Evolutionary conservation across 495 filamentous ascomycete genomes (phyloP), one percentile per base, ranked within the genome.

Genomic region (Daldinia vernicosa): DNA sequence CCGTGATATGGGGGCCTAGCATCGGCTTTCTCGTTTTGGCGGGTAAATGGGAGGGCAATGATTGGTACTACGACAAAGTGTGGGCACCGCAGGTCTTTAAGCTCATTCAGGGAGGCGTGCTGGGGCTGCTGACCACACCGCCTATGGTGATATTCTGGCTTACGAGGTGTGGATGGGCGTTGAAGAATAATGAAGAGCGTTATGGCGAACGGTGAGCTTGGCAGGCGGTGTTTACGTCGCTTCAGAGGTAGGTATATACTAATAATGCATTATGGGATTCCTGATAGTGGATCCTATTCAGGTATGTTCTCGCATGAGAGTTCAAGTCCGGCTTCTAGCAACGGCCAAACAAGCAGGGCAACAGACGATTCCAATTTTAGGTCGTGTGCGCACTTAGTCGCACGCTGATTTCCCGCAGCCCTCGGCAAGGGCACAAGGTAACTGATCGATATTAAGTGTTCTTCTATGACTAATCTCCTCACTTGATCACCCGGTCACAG

Each of bases 51-150:
- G 19, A 59, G 17, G 62, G 74, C 40, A 69, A 75, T 33, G 83
- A 84, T 56, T 85, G 77, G 75, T 78, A 77, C 26, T 85, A 76
- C 60, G 64, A 71, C 35, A 53, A 59, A 19, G 76, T 63, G 58
- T 85, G 83, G 83, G 68, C 75, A 62, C 82, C 80, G 28, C 60
- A 81, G 69, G 47, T 84, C 37, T 84, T 82, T 53, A 84, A 84
- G 73, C 55, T 77, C 28, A 56, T 84, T 35, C 72, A 78, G 55
- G 81, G 81, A 64, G 79, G 70, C 30, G 67, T 79, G 60, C 64
- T 83, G 40, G 81, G 75, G 33, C 47, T 81, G 62, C 59, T 80
- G 39, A 73, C 71, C 56, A 82, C 80, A 70, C 81, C 81, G 19
- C 58, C 63, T 30, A 79, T 84, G 75, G 78, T 78, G 54, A 53